These are phyloP conservation scores for Taphrina betulina DNA, from an alignment of 1,139 yeast genomes.

Conservation along the genomic window DNA sequence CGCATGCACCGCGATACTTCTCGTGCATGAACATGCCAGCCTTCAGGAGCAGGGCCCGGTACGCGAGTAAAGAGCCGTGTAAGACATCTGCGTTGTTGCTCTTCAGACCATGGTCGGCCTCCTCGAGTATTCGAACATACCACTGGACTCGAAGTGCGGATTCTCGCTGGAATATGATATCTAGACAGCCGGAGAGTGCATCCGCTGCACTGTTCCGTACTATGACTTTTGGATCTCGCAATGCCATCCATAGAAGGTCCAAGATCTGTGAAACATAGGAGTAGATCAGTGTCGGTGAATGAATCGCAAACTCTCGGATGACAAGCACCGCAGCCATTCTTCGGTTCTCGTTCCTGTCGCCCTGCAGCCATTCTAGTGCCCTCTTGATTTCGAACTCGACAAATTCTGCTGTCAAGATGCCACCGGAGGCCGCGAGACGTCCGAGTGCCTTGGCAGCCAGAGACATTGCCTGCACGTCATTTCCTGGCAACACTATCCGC, in stretches of 20 bases:
- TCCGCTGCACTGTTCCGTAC: conserved; percentile 83
- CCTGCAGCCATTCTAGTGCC: conserved; percentile 86
- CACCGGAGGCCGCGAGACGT: conserved; percentile 83
- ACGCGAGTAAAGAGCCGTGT: conserved; percentile 83
- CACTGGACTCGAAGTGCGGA: conserved; percentile 66
- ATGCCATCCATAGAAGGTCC: conserved; percentile 82
- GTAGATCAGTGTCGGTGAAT: conserved; percentile 81
- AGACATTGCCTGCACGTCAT: conserved; percentile 78
- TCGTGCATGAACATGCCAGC: conserved; percentile 68
- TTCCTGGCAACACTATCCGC: conserved; percentile 75
- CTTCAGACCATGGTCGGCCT: conserved; percentile 54
- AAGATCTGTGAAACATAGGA: conserved; percentile 75
- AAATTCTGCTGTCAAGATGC: conserved; percentile 83
- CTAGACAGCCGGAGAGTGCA: conserved; percentile 73
- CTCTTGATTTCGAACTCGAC: conserved; percentile 89
- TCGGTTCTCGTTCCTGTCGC: conserved; percentile 67
- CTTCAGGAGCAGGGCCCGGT: conserved; percentile 69
- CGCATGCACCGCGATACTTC: conserved; percentile 74
- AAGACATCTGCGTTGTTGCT: conserved; percentile 62
- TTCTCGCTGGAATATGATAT: conserved; percentile 77
- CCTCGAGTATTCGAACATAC: conserved; percentile 69
- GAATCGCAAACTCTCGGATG: conserved; percentile 77
- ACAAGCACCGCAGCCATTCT: conserved; percentile 89
- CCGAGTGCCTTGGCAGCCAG: conserved; percentile 86
- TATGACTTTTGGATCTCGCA: conserved; percentile 71